Evolutionary conservation across 192 early-diverging fungal species (phyloP).

Genomic region (Fimicolochytrium jonesii): DNA sequence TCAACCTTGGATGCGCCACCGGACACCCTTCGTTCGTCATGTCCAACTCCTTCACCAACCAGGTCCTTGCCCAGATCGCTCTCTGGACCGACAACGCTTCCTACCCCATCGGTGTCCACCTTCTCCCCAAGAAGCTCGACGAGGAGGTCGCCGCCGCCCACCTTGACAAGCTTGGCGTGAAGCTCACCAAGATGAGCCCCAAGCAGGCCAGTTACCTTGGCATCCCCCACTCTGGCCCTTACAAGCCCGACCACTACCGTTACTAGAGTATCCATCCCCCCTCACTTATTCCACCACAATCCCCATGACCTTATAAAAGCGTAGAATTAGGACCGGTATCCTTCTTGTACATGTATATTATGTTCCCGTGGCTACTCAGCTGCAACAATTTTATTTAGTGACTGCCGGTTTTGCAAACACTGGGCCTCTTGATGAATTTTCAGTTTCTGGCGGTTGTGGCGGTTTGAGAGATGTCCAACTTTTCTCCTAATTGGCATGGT

Average conservation of each 20-base stretch:
- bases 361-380: too few species aligned
- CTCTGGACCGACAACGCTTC: conserved; percentile 87
- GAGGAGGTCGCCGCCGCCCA: conserved; percentile 98
- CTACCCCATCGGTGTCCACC: conserved; percentile 95
- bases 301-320: too few species aligned
- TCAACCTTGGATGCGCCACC: conserved; percentile 99
- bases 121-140: conserved; percentile 98
- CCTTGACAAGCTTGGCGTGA: conserved; percentile 91
- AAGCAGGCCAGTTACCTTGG: conserved; percentile 82
- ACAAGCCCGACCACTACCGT: conserved; percentile 97
- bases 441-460: too few species aligned
- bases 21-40: conserved; percentile 99
- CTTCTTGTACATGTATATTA: too few species aligned
- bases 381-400: too few species aligned
- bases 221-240: conserved; percentile 80
- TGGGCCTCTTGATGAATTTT: too few species aligned
- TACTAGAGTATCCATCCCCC: too few species aligned
- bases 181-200: conserved; percentile 76
- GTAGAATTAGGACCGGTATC: too few species aligned
- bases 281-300: too few species aligned
- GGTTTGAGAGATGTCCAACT: too few species aligned
- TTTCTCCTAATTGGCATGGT: too few species aligned
- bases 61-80: conserved; percentile 97
- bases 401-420: too few species aligned
- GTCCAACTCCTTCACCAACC: conserved; percentile 99